Evolutionary conservation across 2,329 filamentous ascomycete genomes (phyloP).

Genomic region (Thielaviopsis populi): DNA sequence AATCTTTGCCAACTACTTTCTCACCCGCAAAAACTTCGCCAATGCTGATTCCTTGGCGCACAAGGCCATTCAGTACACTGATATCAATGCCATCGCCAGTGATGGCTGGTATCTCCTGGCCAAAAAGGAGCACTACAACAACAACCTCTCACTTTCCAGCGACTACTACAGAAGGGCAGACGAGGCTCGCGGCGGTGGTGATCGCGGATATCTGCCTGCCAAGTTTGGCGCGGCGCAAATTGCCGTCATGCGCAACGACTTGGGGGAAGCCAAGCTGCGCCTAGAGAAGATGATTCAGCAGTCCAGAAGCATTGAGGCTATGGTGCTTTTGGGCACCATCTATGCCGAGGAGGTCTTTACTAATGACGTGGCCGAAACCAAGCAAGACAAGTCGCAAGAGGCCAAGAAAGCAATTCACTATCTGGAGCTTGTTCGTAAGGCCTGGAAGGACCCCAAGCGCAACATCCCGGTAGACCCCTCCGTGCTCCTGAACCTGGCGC

Average conservation of each 20-base stretch:
- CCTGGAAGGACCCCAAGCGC: constrained; percentile 90
- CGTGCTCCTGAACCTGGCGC: constrained; percentile 79
- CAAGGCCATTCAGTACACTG: constrained; percentile 88
- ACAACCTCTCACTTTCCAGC: constrained; percentile 57
- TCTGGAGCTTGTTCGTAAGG: constrained; percentile 66
- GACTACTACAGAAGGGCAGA: constrained; percentile 86
- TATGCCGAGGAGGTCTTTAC: constrained; percentile 91
- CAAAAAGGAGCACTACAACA: constrained; percentile 74
- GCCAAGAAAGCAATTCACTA: constrained; percentile 73
- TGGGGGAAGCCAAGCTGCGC: constrained; percentile 81
- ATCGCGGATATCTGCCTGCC: constrained; percentile 79
- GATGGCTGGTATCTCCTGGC: constrained; percentile 95
- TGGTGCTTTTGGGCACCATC: constrained; percentile 78
- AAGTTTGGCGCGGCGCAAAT: constrained; percentile 91
- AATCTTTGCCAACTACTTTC: constrained; percentile 80
- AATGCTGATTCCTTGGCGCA: constrained; percentile 78
- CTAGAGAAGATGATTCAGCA: constrained; percentile 90
- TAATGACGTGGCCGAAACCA: constrained; percentile 52
- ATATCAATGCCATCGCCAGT: constrained; percentile 90
- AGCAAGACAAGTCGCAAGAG: constrained; percentile 77
- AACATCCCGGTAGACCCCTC: constrained; percentile 67
- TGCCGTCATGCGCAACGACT: constrained; percentile 66
- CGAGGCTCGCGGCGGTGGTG: constrained; percentile 78
- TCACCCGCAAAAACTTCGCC: constrained; percentile 62
- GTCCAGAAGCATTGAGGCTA: constrained; percentile 69